These are phyloP conservation scores for Cymbidium sinense DNA, from an alignment of 106 monocot genomes.

Conservation along the genomic window DNA sequence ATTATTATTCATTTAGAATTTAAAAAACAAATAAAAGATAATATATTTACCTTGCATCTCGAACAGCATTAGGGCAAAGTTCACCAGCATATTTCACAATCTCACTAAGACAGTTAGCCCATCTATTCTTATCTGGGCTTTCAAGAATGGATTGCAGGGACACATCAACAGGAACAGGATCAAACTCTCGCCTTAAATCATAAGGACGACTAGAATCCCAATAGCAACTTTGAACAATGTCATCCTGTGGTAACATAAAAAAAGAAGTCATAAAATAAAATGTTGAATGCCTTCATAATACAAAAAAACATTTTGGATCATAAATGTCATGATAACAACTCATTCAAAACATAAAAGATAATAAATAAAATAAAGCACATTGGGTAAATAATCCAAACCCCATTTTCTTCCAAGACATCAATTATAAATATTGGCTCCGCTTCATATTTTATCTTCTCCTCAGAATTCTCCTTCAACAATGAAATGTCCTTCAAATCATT, in stretches of 20 bases:
- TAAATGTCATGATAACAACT: not conserved
- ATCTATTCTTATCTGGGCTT: conserved; percentile 86
- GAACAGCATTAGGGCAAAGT: conserved; percentile 80
- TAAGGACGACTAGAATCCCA: conserved; percentile 86
- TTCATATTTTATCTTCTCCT: conserved; percentile 57
- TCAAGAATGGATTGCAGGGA: conserved; percentile 89
- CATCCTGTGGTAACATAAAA: conserved; percentile 51
- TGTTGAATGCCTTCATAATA: not conserved
- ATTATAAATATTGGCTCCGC: conserved; percentile 83
- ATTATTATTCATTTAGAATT: not conserved
- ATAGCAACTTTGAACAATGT: conserved; percentile 93
- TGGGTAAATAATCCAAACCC: conserved; percentile 43
- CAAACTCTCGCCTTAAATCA: conserved; percentile 84
- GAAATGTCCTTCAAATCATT: conserved; percentile 62
- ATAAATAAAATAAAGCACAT: not conserved
- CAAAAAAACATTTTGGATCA: not conserved
- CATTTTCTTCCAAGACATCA: conserved; percentile 97
- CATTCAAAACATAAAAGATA: not conserved
- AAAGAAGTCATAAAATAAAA: not conserved
- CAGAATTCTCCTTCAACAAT: conserved; percentile 28
- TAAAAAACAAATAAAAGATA: not conserved
- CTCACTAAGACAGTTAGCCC: conserved; percentile 95
- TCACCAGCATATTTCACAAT: conserved; percentile 90
- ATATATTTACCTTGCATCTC: conserved; percentile 75
- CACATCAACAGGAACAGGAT: conserved; percentile 72